Base-by-base conservation (phyloP, 208 protist species). In the Crithidia fasciculata region DNA sequence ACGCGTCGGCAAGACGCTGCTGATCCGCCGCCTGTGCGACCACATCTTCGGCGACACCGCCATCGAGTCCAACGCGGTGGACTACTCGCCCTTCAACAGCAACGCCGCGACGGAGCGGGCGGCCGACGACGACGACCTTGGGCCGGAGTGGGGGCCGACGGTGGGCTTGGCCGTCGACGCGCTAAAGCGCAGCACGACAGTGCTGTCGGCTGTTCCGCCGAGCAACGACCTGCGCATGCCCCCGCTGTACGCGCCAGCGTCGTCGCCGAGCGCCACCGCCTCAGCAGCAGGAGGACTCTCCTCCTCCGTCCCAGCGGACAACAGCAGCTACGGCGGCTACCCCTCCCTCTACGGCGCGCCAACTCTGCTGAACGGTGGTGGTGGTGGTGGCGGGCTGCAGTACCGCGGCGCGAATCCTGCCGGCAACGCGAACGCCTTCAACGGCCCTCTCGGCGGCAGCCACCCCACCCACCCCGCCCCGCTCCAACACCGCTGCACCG, bases 1-100 rank as follows among this genome's bases (percentile, higher is more conserved):
- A 28, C 67, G 82, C 44, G 88, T 94, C 8, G 92, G 92, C 45
- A 96, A 96, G 60, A 94, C 89, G n/a, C 67, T 96, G 18, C 79
- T 96, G 40, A 73, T 94, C 9, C 80, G 80, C 40, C 87, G 87
- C 2, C 74, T 96, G 47, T 87, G 78, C 69, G 78, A 89, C 45
- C 54, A 87, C 18, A 62, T 88, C 44, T 88, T 85, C 36, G 70
- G 77, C 18, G 60, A 72, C 70, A 71, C 60, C 2, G 55, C 18
- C 13, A 69, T 79, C 43, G 64, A 73, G 52, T 37, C 37, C 8
- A 39, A 2, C 41, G 36, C 55, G 3, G 28, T 36, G 16, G 67
- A 72, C 19, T 63, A 55, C 56, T 61, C 75, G 7, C 19, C 54
- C 13, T 59, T 60, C 19, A 41, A 50, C 55, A 56, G 3, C 13